phyloP scores from a whole-genome alignment of 306 rosid species.

The Begonia masoniana region DNA sequence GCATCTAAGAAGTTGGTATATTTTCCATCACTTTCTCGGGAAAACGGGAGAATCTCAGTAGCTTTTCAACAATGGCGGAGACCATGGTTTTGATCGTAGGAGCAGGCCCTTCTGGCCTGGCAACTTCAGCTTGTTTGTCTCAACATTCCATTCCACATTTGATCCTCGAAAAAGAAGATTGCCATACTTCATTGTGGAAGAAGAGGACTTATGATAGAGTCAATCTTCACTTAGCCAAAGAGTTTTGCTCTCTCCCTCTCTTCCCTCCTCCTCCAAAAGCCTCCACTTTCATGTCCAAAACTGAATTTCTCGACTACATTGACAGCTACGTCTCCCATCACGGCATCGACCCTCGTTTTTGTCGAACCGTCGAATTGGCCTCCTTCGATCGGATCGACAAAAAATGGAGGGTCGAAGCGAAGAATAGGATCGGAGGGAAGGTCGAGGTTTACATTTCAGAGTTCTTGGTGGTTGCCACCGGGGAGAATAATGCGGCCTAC shows the following conservation, averaged over 20 bases:
- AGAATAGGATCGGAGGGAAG: neutral
- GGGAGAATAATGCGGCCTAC: conserved; percentile 11
- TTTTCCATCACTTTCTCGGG: neutral
- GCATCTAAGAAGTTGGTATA: neutral
- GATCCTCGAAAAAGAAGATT: conserved; percentile 21
- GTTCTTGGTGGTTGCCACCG: conserved; percentile 22
- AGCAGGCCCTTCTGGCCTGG: conserved; percentile 26
- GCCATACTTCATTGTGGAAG: conserved; percentile 20
- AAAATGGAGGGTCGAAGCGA: conserved; percentile 14
- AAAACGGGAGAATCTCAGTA: neutral
- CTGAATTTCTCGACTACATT: conserved; percentile 6
- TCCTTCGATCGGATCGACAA: neutral
- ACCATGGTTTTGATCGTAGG: conserved; percentile 13
- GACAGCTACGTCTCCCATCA: conserved; percentile 9
- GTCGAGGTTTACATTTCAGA: conserved; percentile 3
- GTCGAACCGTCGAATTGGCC: conserved; percentile 4
- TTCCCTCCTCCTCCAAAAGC: conserved; percentile 2
- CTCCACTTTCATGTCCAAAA: conserved; percentile 15
- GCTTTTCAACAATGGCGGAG: conserved; percentile 10
- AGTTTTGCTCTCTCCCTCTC: conserved; percentile 18
- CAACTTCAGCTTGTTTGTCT: conserved; percentile 15
- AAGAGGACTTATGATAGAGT: conserved; percentile 20
- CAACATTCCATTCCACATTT: conserved; percentile 6
- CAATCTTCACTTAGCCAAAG: conserved; percentile 16
- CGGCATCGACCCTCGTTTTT: conserved; percentile 6